Evolutionary conservation across 805 yeast species (phyloP), one percentile per base, ranked within the genome.

Genomic region (Ogataea ganodermae): DNA sequence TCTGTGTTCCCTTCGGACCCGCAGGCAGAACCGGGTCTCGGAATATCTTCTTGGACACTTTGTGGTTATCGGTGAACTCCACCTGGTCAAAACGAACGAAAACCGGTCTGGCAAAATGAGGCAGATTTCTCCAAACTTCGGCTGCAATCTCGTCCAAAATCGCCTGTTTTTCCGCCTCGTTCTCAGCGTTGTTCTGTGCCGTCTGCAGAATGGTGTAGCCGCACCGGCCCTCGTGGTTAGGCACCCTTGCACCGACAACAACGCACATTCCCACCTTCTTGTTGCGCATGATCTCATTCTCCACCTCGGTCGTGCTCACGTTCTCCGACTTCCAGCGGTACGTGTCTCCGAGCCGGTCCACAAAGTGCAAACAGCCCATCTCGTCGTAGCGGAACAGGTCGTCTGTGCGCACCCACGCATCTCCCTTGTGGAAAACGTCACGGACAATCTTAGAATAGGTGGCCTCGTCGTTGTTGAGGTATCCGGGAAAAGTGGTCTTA

Each of bases 281-380:
- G 4, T 68, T 49, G 42, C 71, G 63, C 67, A 78, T 74, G 23
- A 87, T 67, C 61, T 82, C 84, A 61, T 84, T 86, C 63, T 92
- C 97, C 32, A 91, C 97, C 69, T 91, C 97, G 27, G 91, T 84
- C 12, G 97, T 90, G 14, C 94, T 83, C 9, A 92, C 97, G 65
- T 91, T 91, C 69, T 91, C 98, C 2, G 96, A 86, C 70, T 89
- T 92, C 98, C 98, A 91, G 58, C 98, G 76, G 72, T 87, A 91
- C 0, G 97, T 92, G 62, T 91, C 98, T 35, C 98, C 98, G 60
- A 92, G 69, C 61, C 98, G 75, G 71, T 91, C 98, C 37, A 90
- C 89, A 66, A 91, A 91, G 67, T 85, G 89, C 63, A 86, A 75
- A 54, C 84, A 69, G 0, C 89, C 86, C 53, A 83, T 76, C 23